Percentiles rank a stretch among this genome's conserved stretches.
Evolutionary conservation across 108 stramenopile genomes (phyloP).

Genomic region (Cyclotella cryptica): DNA sequence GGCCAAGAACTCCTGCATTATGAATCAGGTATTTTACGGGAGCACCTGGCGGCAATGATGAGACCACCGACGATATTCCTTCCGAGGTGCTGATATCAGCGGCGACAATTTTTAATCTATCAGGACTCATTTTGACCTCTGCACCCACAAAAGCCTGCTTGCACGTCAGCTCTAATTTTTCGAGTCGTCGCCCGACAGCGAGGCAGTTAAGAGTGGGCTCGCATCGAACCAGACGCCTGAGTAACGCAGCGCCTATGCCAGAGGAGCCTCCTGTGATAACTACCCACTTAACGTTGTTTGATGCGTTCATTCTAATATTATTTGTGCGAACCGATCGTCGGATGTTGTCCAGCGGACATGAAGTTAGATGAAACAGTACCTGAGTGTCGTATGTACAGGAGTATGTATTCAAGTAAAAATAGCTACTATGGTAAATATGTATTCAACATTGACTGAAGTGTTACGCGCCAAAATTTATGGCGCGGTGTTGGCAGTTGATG

Average conservation of each 20-base stretch:
- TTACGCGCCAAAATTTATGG: too few relatives aligned
- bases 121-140: background rate
- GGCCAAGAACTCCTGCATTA: slow-evolving; percentile 68
- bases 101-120: slow-evolving; percentile 23
- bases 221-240: slow-evolving; percentile 32
- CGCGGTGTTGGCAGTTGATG: too few relatives aligned
- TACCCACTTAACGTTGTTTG: slow-evolving; percentile 31
- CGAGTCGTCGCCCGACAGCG: slow-evolving; percentile 33
- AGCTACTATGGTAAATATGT: too few relatives aligned
- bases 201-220: slow-evolving; percentile 41
- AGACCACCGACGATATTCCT: slow-evolving; percentile 33
- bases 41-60: slow-evolving; percentile 32
- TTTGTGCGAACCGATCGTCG: too few relatives aligned
- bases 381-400: too few relatives aligned
- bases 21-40: slow-evolving; percentile 64
- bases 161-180: slow-evolving; percentile 17
- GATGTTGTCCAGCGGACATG: too few relatives aligned
- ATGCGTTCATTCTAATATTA: background rate
- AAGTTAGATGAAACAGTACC: too few relatives aligned
- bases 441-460: too few relatives aligned
- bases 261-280: slow-evolving; percentile 44
- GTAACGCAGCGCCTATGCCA: slow-evolving; percentile 44
- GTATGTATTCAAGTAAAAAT: too few relatives aligned
- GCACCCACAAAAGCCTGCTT: slow-evolving; percentile 7
- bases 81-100: slow-evolving; percentile 50